These are phyloP conservation scores for Mortierella sp. DNA, from an alignment of 371 early-diverging fungal species.

Conservation along the genomic window DNA sequence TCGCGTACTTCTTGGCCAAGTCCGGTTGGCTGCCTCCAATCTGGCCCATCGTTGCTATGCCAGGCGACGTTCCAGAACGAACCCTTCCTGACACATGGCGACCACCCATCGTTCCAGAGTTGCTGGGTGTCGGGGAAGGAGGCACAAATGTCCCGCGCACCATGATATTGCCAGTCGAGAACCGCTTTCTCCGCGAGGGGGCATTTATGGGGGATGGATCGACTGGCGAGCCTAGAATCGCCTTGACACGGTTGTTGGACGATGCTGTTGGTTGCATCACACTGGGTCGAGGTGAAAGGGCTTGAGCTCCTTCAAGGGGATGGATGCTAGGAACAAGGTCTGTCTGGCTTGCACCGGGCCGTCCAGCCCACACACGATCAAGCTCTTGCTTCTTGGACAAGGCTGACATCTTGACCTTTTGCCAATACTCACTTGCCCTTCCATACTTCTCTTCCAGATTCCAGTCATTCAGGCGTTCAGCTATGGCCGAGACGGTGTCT, in stretches of 20 bases:
- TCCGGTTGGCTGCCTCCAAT: conserved; percentile 6
- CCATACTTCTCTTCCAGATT: conserved; percentile 61
- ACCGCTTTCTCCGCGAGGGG: conserved; percentile 24
- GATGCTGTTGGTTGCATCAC: conserved; percentile 31
- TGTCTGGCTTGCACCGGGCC: conserved; percentile 4
- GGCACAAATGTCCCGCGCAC: conserved; percentile 22
- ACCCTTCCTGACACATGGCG: background rate
- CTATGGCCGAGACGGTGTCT: conserved; percentile 28
- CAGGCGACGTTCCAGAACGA: background rate
- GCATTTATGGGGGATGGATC: conserved; percentile 11
- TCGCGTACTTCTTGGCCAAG: conserved; percentile 10
- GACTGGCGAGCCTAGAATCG: conserved; percentile 37
- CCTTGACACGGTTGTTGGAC: conserved; percentile 35
- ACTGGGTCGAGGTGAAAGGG: conserved; percentile 20
- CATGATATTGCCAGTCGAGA: conserved; percentile 41
- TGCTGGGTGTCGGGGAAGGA: conserved; percentile 29
- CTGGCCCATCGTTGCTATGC: background rate
- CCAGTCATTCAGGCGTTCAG: conserved; percentile 60
- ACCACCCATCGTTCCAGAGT: background rate
- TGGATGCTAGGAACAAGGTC: conserved; percentile 15
- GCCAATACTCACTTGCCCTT: conserved; percentile 61
- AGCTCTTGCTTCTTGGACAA: conserved; percentile 63
- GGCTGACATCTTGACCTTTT: conserved; percentile 59
- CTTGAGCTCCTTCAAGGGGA: conserved; percentile 21
- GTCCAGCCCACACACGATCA: conserved; percentile 35